Evolutionary conservation across 2,329 filamentous ascomycete genomes (phyloP), one percentile per base, ranked within the genome.

Genomic region (Claviceps capensis): DNA sequence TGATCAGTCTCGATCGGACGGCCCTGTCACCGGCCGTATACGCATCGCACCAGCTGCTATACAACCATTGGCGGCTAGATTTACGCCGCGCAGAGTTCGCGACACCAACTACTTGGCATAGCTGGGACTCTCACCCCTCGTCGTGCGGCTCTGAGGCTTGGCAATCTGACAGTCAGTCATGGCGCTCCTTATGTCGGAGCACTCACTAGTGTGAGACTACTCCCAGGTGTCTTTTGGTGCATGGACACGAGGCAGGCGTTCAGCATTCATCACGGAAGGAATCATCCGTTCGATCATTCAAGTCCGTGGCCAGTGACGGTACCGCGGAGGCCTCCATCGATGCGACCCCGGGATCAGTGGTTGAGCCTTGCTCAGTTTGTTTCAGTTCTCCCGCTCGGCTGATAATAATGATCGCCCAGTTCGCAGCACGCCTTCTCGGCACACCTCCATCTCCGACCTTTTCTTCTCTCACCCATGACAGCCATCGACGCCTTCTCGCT

Each of bases 401-500:
- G 13, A 22, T 13, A 23, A 43, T 43, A 8, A 22, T 43, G 38
- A 16, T 43, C 17, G 41, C 41, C 41, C 38, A 17, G 23, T 13
- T 37, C 8, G 14, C 34, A 19, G 7, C 46, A 38, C 40, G 3
- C 19, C 9, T 42, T 42, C n/a, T 42, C 40, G n/a, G 17, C 4
- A 34, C 9, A 17, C 14, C 46, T 17, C 49, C 8, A 49, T 30
- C 38, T 14, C 37, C 22, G 8, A 14, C 22, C 42, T 26, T 26
- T 3, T 1, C 9, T 37, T 47, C 44, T 46, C 3, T 30, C 51
- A 36, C 11, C 17, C 44, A 56, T 55, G 51, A 49, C 47, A 17
- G 14, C 34, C 22, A 34, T 17, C 5, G 19, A 49, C 44, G 52
- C 26, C 53, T 50, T 61, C 52, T 60, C 56, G 41, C 65, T 79